Base-by-base conservation (phyloP, 1,284 basidiomycete genomes). In the Ustanciosporium gigantosporum region DNA sequence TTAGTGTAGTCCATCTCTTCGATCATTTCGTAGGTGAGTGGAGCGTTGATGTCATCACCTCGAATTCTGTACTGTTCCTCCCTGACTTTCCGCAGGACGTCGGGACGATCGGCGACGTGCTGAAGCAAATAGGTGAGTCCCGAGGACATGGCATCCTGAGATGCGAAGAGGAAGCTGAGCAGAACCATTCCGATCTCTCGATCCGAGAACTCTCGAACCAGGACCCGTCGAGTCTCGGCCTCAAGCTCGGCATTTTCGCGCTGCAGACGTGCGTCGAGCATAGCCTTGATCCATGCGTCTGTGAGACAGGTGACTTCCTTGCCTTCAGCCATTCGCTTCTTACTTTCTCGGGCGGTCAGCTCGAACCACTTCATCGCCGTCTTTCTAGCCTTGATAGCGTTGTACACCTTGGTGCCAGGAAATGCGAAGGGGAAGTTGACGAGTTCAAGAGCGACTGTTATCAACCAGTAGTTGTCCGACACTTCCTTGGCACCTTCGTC, bases 181-280 rank as follows among this genome's bases (percentile, higher is more conserved):
- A 98, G 86, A 66, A 95, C 92, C 87, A 96, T 90, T 24, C 87
- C 92, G 84, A 98, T 98, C 80, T 98, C 94, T 69, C 86, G 84
- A 79, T 97, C 88, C 55, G 86, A 89, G 81, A 94, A 97, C 69
- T 97, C 91, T 64, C 84, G 84, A 15, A 78, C 65, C 16, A 79
- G 74, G 31, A 83, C 78, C 16, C 80, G 73, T 38, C 79, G 78
- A 37, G 80, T 77, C 58, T 81, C 78, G 27, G 52, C 64, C 46
- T 80, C 81, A 6, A 68, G 46, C 4, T 70, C 61, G 51, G 86
- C 85, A 62, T 88, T 88, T 32, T 71, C 65, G 29, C 61, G 50
- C 42, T 68, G 67, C 34, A 86, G 83, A 46, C 80, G 77, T 19
- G 83, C 82, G n/a, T 80, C 78, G 44, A 82, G 70, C 79, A 96